A percentile compares a stretch with the other conserved stretches of the same genome.
Conservation (phyloP, 2,329 filamentous ascomycete species). For the Exophiala sideris region DNA sequence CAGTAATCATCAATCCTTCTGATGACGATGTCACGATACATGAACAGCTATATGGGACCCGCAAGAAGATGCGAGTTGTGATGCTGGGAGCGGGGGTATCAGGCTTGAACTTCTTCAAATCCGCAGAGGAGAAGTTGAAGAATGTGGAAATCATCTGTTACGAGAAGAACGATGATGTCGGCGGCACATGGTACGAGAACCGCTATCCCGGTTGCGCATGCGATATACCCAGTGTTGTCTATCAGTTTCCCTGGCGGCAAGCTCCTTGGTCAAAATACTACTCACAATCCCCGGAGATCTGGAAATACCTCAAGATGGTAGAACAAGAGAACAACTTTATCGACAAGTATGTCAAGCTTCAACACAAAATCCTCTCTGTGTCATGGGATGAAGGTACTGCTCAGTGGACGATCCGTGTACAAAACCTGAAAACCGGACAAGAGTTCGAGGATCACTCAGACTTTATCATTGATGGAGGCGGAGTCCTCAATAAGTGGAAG, state of each 20-base stretch:
- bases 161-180: slow-evolving; percentile 35
- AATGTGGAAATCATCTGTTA: slow-evolving; percentile 27
- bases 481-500: slow-evolving; percentile 32
- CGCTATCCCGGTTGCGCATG: slow-evolving; percentile 35
- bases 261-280: slow-evolving; percentile 30
- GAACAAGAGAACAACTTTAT: slow-evolving; percentile 28
- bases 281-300: slow-evolving; percentile 30
- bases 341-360: slow-evolving; percentile 30
- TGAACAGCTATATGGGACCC: slow-evolving; percentile 20
- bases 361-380: slow-evolving; percentile 29
- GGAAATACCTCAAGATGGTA: slow-evolving; percentile 30
- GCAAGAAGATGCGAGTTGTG: slow-evolving; percentile 22
- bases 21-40: slow-evolving; percentile 13
- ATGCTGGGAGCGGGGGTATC: slow-evolving; percentile 17
- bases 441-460: slow-evolving; percentile 29
- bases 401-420: slow-evolving; percentile 31
- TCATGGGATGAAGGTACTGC: slow-evolving; percentile 31
- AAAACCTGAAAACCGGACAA: slow-evolving; percentile 20
- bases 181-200: slow-evolving; percentile 37
- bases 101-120: slow-evolving; percentile 15
- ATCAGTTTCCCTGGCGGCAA: slow-evolving; percentile 37
- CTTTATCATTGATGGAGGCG: slow-evolving; percentile 30
- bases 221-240: slow-evolving; percentile 33
- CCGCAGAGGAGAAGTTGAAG: slow-evolving; percentile 13
- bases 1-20: slow-evolving; percentile 13